Evolutionary conservation across 441 rosid genomes (phyloP).

Genomic region (Populus hybrid): DNA sequence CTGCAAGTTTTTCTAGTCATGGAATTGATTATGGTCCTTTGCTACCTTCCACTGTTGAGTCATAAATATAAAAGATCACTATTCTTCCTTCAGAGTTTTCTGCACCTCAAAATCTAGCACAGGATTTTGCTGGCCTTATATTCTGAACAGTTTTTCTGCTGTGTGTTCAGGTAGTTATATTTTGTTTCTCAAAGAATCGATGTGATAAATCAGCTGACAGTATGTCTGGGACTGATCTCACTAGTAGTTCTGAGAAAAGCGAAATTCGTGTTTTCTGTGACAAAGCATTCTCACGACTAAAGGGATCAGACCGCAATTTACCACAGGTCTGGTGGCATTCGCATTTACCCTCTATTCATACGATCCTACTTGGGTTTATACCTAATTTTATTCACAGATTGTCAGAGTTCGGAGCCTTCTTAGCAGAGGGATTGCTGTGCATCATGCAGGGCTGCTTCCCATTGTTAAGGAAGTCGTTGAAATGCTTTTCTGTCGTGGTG

Average conservation of each 20-base stretch:
- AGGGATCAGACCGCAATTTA: slow-evolving; percentile 94
- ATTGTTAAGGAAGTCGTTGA: slow-evolving; percentile 99
- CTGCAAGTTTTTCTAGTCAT: not conserved
- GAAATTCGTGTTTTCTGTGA: slow-evolving; percentile 90
- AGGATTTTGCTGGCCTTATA: slow-evolving; percentile 10
- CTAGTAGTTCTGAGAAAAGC: slow-evolving; percentile 84
- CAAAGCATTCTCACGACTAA: slow-evolving; percentile 92
- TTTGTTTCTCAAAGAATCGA: slow-evolving; percentile 95
- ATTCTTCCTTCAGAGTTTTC: not conserved
- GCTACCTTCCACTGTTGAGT: not conserved
- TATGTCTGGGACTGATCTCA: slow-evolving; percentile 75
- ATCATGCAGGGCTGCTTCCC: slow-evolving; percentile 99
- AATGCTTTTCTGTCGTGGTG: slow-evolving; percentile 98
- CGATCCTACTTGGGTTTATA: slow-evolving; percentile 14
- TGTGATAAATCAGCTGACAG: slow-evolving; percentile 89
- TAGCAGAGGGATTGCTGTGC: slow-evolving; percentile 89
- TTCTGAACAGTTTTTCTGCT: slow-evolving; percentile 20
- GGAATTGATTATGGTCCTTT: not conserved
- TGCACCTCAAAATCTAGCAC: not conserved
- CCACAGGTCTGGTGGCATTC: slow-evolving; percentile 74
- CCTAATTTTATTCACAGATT: slow-evolving; percentile 52
- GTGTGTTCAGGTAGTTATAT: slow-evolving; percentile 68
- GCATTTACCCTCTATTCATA: slow-evolving; percentile 16
- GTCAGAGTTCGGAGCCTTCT: slow-evolving; percentile 91
- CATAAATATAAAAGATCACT: not conserved